Evolutionary conservation across 2,329 filamentous ascomycete genomes (phyloP).

Genomic region (Dryadomyces quercivorus): DNA sequence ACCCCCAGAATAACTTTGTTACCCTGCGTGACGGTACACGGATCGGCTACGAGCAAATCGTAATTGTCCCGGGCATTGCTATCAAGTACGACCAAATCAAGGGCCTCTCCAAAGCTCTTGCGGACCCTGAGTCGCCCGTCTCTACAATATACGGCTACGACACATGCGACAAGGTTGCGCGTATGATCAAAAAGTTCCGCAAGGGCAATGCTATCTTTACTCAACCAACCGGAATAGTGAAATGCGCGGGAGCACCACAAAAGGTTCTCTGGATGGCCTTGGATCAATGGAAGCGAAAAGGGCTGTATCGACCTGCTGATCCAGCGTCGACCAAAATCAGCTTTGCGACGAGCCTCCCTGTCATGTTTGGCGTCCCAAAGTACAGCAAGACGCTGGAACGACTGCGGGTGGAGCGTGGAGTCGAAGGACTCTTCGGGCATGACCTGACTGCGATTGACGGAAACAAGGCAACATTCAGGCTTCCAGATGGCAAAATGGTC

Average conservation of each 20-base stretch:
- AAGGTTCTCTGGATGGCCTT: slow-evolving; percentile 52
- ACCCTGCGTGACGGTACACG: slow-evolving; percentile 42
- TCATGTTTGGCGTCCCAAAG: slow-evolving; percentile 50
- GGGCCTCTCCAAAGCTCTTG: slow-evolving; percentile 44
- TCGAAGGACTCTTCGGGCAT: slow-evolving; percentile 47
- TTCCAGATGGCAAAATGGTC: slow-evolving; percentile 29
- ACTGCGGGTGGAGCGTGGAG: slow-evolving; percentile 38
- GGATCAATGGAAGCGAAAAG: slow-evolving; percentile 43
- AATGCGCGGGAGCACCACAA: slow-evolving; percentile 50
- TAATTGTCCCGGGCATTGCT: slow-evolving; percentile 47
- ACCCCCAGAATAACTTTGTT: slow-evolving; percentile 43
- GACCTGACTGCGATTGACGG: slow-evolving; percentile 41
- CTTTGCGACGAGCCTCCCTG: slow-evolving; percentile 42
- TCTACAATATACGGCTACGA: slow-evolving; percentile 48
- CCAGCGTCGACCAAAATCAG: slow-evolving; percentile 31
- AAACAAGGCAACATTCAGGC: slow-evolving; percentile 37
- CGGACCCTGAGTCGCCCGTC: slow-evolving; percentile 32
- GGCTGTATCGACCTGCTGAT: slow-evolving; percentile 31
- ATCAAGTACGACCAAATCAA: slow-evolving; percentile 38
- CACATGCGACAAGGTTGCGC: slow-evolving; percentile 39
- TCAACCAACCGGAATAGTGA: slow-evolving; percentile 44
- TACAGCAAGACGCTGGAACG: slow-evolving; percentile 41
- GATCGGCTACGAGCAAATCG: slow-evolving; percentile 50
- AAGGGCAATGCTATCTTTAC: slow-evolving; percentile 46
- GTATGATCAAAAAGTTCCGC: slow-evolving; percentile 31